Base-by-base conservation (phyloP, 2,329 filamentous ascomycete genomes). In the Claviceps monticola region DNA sequence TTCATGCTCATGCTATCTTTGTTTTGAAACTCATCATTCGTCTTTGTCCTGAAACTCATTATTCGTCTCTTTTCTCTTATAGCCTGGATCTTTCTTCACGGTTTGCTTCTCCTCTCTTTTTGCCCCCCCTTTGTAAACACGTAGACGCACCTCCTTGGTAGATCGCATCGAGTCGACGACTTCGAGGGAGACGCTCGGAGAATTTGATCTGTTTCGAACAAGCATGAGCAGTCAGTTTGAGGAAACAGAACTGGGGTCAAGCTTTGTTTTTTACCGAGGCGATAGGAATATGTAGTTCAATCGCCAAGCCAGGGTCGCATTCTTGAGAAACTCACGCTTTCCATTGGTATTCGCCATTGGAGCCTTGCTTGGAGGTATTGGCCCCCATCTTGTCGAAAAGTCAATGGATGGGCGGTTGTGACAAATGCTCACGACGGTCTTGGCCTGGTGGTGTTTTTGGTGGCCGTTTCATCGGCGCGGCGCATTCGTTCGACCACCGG, bases 111-210 rank as follows among this genome's bases (percentile, higher is more conserved):
- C 26, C 26, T 29, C 26, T 29, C 26, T 29, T 29, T 9, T 29
- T 4, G 26, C 26, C 1, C 8, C 26, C 26, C 26, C 8, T 29
- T 8, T 29, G 8, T 29, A 29, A 29, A 9, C 26, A 29, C 8
- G 26, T 29, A 29, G 29, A 51, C 71, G 63, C 78, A 95, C 90
- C 81, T 96, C 89, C 60, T 84, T 78, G 73, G 82, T 95, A 56
- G 81, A 79, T 68, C 95, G 88, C 55, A 97, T 76, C 55, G 83
- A 82, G 62, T 95, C 83, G 62, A 94, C 77, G 62, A 96, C 75
- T 64, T 86, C 83, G 64, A 87, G 82, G 58, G 89, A 95, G 68
- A 95, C 67, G 60, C 74, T 72, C 57, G 73, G 69, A 37, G 75
- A 72, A 48, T 71, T 69, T 59, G 64, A 65, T 60, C 63, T 71